Percentiles rank a stretch among this genome's conserved stretches.
Evolutionary conservation across 2,329 filamentous ascomycete species (phyloP).

Genomic region (Verticillium zaregamsianum): DNA sequence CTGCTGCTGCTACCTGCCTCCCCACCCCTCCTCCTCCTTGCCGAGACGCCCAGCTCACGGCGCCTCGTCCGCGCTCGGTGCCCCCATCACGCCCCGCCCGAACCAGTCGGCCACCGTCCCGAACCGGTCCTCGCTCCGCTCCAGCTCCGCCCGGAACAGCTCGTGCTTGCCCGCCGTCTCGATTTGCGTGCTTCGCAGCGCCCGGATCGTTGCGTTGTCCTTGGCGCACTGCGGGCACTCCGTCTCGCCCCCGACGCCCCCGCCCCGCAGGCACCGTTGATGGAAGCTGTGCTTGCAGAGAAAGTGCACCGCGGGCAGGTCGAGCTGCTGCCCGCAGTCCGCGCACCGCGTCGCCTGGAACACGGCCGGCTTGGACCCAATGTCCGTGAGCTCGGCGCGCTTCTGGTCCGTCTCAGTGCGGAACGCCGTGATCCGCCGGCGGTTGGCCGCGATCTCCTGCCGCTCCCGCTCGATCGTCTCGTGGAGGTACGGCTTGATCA

Average conservation of each 20-base stretch:
- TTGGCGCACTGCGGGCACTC: conserved; percentile 85
- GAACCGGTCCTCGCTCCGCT: conserved; percentile 75
- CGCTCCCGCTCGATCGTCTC: conserved; percentile 86
- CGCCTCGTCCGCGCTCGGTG: conserved; percentile 24
- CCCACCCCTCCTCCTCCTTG: too few relatives aligned
- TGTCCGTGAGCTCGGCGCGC: conserved; percentile 70
- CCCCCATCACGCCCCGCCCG: conserved; percentile 83
- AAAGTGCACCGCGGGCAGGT: conserved; percentile 91
- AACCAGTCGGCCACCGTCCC: conserved; percentile 94
- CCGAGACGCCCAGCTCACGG: background rate
- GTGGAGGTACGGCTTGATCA: conserved; percentile 89
- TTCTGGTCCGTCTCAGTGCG: conserved; percentile 79
- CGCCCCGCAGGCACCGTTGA: conserved; percentile 69
- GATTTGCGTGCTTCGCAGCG: conserved; percentile 80
- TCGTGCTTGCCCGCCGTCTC: conserved; percentile 86
- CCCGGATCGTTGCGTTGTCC: conserved; percentile 82
- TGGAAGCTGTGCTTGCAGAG: conserved; percentile 97
- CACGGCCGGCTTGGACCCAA: conserved; percentile 75
- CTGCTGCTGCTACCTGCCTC: too few relatives aligned
- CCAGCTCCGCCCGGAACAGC: conserved; percentile 77
- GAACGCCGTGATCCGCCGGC: conserved; percentile 77
- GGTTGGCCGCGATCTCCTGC: conserved; percentile 76
- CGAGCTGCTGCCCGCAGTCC: conserved; percentile 72
- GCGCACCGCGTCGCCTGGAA: conserved; percentile 90
- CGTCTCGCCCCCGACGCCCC: conserved; percentile 48